phyloP scores from a whole-genome alignment of 2,329 filamentous ascomycete genomes.

The Talaromyces sp. region DNA sequence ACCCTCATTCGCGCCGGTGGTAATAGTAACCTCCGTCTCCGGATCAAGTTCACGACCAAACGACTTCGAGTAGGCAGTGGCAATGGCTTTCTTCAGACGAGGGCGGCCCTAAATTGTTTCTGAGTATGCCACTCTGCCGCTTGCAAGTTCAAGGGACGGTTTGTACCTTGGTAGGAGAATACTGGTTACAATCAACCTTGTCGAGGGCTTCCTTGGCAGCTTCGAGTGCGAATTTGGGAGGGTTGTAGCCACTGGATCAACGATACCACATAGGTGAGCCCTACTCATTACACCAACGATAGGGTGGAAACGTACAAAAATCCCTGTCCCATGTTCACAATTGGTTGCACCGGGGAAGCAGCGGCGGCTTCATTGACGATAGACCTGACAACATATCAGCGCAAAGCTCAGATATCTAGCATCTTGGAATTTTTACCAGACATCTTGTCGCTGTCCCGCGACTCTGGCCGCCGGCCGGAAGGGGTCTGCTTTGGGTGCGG shows the following conservation, averaged over 20 bases:
- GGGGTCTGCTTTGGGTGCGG: conserved; percentile 36
- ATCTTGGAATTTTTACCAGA: conserved; percentile 37
- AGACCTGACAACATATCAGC: conserved; percentile 43
- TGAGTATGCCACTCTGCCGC: not conserved
- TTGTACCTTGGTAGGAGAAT: conserved; percentile 78
- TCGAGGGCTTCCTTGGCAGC: conserved; percentile 88
- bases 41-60: conserved; percentile 80
- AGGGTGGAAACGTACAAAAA: conserved; percentile 45
- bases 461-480: conserved; percentile 48
- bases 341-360: conserved; percentile 60
- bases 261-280: not conserved
- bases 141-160: not conserved
- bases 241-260: conserved; percentile 70
- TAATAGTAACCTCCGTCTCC: conserved; percentile 90
- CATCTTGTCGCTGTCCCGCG: conserved; percentile 50
- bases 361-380: conserved; percentile 66
- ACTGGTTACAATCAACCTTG: conserved; percentile 95
- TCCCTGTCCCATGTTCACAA: conserved; percentile 67
- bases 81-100: conserved; percentile 85
- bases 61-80: conserved; percentile 84
- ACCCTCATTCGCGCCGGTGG: conserved; percentile 61
- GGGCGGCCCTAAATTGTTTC: conserved; percentile 64
- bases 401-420: not conserved
- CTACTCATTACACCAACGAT: not conserved
- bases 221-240: conserved; percentile 82